Base-by-base conservation (phyloP, 768 basidiomycete genomes). In the Boletus speciosus region DNA sequence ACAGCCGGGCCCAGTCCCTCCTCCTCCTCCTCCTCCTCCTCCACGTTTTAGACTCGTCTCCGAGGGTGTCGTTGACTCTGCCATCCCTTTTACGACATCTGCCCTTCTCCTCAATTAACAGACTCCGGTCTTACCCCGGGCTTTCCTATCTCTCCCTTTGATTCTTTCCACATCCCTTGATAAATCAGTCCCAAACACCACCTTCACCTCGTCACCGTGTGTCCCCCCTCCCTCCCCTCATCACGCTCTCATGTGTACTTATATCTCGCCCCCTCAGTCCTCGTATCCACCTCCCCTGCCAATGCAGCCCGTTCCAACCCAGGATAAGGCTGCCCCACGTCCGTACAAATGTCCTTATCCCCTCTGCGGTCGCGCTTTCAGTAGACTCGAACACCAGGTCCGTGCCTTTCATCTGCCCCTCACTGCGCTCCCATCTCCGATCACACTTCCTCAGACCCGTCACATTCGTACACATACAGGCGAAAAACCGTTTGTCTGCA, bases 401-500 rank as follows among this genome's bases (percentile, higher is more conserved):
- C 56, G 79, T 71, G 2, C 27, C 43, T 51, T 60, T 52, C 51
- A 37, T 56, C 48, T 48, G 12, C 39, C 21, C 16, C 14, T 51
- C 40, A 34, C 50, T 51, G 55, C 57, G 49, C 59, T 51, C 54
- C 54, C 55, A 55, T 64, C 59, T 40, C 54, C 52, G 53, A 61
- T 64, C 56, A 27, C 34, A 11, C 44, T 36, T 34, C 39, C 35
- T 0, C 71, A 98, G 92, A 99, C 96, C 19, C 88, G 96, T 58
- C 96, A 99, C 67, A 97, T 98, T 51, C 88, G 96, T 55, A 99
- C 95, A 0, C 96, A 99, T 71, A 99, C 96, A 0, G 96, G 96
- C 65, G 96, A 99, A 74, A 98, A 97, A 63, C 96, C 96, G 3
- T 98, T 98, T 64, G 81, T 83, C 21, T 99, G 96, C 81, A 86